A percentile compares a stretch with the other conserved stretches of the same genome.
These are phyloP conservation scores for Benincasa hispida DNA, from an alignment of 306 rosid genomes.

Conservation along the genomic window DNA sequence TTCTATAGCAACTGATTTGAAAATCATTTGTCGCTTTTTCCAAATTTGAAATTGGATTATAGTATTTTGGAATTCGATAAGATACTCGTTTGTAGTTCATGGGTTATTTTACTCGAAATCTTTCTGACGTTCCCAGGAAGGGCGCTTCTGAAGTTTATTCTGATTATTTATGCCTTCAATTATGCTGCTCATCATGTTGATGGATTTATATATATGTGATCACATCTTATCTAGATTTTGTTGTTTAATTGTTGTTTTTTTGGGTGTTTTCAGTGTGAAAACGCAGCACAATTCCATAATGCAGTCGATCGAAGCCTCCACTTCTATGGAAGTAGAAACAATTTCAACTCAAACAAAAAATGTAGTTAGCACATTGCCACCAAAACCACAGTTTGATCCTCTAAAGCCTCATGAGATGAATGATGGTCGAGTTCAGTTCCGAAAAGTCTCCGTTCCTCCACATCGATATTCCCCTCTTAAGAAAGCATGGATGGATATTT, in stretches of 20 bases:
- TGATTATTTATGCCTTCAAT: neutral
- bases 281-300: constrained; percentile 16
- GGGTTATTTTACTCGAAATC: neutral
- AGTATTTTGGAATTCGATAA: neutral
- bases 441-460: constrained; percentile 66
- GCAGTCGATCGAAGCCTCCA: constrained; percentile 36
- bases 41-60: neutral
- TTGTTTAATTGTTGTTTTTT: neutral
- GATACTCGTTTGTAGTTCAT: neutral
- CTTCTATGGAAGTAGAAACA: constrained; percentile 50
- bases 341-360: constrained; percentile 16
- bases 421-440: constrained; percentile 69
- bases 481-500: constrained; percentile 80
- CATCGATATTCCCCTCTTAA: constrained; percentile 78
- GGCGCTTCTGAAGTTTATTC: neutral
- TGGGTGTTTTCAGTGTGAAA: neutral
- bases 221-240: neutral
- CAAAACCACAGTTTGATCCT: constrained; percentile 59
- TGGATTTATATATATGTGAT: neutral
- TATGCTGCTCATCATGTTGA: neutral
- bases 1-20: neutral
- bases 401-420: constrained; percentile 83
- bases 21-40: neutral
- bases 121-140: neutral
- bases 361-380: constrained; percentile 27